These are phyloP conservation scores for Stereum hirsutum DNA, from an alignment of 1,284 basidiomycete species.

Conservation along the genomic window DNA sequence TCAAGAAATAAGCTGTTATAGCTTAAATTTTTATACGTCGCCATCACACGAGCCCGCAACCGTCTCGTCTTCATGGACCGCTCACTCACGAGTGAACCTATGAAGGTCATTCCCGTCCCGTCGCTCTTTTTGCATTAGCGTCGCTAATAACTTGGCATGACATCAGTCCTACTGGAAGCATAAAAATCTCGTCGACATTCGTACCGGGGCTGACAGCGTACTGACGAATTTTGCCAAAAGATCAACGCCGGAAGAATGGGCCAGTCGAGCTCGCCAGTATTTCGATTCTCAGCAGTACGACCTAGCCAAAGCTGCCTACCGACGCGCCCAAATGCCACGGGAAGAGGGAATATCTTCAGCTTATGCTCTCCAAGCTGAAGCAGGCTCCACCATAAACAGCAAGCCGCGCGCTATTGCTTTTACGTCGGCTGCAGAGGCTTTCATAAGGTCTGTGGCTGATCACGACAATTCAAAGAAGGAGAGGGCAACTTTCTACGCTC, in stretches of 20 bases:
- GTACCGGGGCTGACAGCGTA: constrained; percentile 8
- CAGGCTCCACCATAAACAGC: constrained; percentile 16
- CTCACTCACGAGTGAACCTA: constrained; percentile 44
- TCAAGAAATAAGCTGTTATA: constrained; percentile 15
- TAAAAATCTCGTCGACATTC: constrained; percentile 2
- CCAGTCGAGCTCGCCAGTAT: constrained; percentile 34
- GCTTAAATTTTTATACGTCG: constrained; percentile 65
- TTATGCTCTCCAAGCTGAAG: constrained; percentile 32
- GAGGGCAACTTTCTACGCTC: neutral
- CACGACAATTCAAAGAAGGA: neutral
- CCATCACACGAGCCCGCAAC: constrained; percentile 58
- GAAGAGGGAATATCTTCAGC: constrained; percentile 38
- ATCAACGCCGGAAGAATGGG: constrained; percentile 48
- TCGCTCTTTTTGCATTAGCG: constrained; percentile 4
- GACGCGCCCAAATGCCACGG: constrained; percentile 35
- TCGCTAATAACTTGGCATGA: constrained; percentile 28
- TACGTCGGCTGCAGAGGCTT: constrained; percentile 44
- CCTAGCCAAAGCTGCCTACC: constrained; percentile 54
- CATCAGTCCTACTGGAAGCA: constrained; percentile 30
- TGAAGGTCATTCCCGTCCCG: constrained; percentile 47
- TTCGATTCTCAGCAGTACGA: constrained; percentile 46
- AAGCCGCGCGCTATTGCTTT: constrained; percentile 28
- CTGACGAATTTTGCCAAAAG: constrained; percentile 38
- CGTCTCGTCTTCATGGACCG: constrained; percentile 61
- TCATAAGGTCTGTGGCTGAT: constrained; percentile 7